These are phyloP conservation scores for Neurospora sp. DNA, from an alignment of 495 filamentous ascomycete species.

Conservation along the genomic window DNA sequence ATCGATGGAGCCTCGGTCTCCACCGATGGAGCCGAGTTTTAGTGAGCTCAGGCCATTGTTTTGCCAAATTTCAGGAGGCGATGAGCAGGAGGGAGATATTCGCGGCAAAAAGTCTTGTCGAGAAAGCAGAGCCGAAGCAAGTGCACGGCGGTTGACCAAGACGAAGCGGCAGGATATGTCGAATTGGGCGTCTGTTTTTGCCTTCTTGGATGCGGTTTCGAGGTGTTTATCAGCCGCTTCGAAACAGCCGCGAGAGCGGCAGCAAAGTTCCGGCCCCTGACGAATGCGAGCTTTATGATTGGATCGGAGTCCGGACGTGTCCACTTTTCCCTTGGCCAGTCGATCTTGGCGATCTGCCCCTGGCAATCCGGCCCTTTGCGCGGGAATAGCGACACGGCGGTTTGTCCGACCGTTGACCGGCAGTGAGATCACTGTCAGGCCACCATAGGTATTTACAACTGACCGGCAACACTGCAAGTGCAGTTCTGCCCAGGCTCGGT, in stretches of 20 bases:
- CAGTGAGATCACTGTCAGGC: background rate
- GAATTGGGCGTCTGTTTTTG: background rate
- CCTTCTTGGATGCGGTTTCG: background rate
- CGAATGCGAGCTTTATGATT: background rate
- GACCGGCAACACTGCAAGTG: background rate
- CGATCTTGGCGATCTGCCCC: background rate
- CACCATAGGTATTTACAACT: background rate
- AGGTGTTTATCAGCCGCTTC: background rate
- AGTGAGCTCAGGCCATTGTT: background rate
- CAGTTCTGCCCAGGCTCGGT: background rate
- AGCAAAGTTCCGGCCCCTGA: background rate
- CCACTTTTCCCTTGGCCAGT: background rate
- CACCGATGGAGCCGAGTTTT: background rate
- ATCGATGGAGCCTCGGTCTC: background rate
- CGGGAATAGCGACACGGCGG: background rate
- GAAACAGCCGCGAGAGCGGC: background rate
- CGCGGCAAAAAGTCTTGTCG: background rate
- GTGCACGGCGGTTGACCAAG: background rate
- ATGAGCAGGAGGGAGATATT: background rate
- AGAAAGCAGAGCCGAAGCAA: background rate
- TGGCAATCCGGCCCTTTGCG: background rate
- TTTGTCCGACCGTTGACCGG: background rate
- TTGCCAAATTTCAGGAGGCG: background rate
- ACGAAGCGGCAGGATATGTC: background rate
- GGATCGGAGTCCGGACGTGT: background rate